Base-by-base conservation (phyloP, 768 basidiomycete genomes). In the Naganishia kalamii region DNA sequence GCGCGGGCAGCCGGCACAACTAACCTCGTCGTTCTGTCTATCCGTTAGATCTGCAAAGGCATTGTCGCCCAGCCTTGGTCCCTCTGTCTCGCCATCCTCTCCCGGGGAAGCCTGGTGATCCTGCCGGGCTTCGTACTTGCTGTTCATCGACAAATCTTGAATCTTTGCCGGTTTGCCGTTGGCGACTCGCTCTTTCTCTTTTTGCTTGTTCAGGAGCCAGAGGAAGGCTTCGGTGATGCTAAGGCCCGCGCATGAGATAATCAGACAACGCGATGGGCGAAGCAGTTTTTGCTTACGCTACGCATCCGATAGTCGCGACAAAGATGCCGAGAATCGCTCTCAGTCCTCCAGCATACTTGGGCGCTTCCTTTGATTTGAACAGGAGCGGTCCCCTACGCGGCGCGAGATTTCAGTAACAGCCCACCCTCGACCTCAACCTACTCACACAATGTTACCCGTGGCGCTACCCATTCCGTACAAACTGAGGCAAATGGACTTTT, bases 401-500 rank as follows among this genome's bases (percentile, higher is more conserved):
- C n/a, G n/a, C n/a, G n/a, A n/a, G n/a, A n/a, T n/a, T n/a, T n/a
- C n/a, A n/a, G n/a, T n/a, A n/a, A n/a, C n/a, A n/a, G n/a, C n/a
- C n/a, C n/a, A n/a, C n/a, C n/a, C n/a, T n/a, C n/a, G n/a, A n/a
- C n/a, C n/a, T n/a, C n/a, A n/a, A n/a, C n/a, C 32, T 13, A 33
- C 50, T 70, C 51, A 74, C n/a, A n/a, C 68, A 51, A 77, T 74
- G 67, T 78, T 75, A 23, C 77, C 75, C 12, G 61, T 69, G 3
- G 68, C 66, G 11, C 62, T 57, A 35, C 70, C 63, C 33, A 54
- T 40, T 17, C 82, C 82, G 62, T 80, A 76, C 12, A 82, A 65
- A 1, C 80, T 81, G 23, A 82, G 81, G 5, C 79, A 80, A 48
- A 78, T 75, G 3, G 75, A 68, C 62, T 75, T 75, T 66, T 75